Evolutionary conservation across 768 basidiomycete genomes (phyloP).

Genomic region (Boletus bicolor): DNA sequence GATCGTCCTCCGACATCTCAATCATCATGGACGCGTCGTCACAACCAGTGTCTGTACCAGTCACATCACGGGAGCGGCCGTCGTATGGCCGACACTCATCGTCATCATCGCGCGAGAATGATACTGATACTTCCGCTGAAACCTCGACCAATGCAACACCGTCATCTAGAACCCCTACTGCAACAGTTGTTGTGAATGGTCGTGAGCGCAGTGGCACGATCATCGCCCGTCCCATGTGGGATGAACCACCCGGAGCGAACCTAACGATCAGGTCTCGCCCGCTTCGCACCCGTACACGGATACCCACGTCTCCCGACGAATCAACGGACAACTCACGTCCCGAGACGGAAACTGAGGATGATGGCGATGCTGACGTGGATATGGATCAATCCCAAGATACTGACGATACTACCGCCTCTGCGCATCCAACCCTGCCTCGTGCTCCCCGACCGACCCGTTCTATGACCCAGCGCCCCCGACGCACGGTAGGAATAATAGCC

Average conservation of each 20-base stretch:
- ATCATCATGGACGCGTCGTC: constrained; percentile 22
- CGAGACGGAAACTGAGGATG: constrained; percentile 79
- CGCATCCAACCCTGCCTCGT: constrained; percentile 32
- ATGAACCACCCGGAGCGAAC: constrained; percentile 31
- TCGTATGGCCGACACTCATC: constrained; percentile 21
- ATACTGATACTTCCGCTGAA: constrained; percentile 61
- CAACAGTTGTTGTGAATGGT: constrained; percentile 52
- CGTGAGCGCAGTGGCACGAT: constrained; percentile 76
- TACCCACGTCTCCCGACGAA: constrained; percentile 36
- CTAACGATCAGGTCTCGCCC: constrained; percentile 30
- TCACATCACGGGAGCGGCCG: constrained; percentile 21
- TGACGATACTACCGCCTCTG: constrained; percentile 28
- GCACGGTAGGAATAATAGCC: constrained; percentile 48
- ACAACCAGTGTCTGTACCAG: constrained; percentile 13
- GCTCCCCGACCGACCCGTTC: constrained; percentile 28
- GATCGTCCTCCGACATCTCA: constrained; percentile 19
- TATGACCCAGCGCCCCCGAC: constrained; percentile 36
- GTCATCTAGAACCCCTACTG: constrained; percentile 57
- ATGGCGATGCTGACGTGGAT: constrained; percentile 54
- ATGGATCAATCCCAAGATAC: constrained; percentile 43
- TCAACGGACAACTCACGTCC: constrained; percentile 54
- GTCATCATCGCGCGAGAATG: constrained; percentile 40
- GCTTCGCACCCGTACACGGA: constrained; percentile 28
- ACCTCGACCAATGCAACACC: constrained; percentile 60
- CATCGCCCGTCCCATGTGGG: constrained; percentile 64